Percentiles rank a stretch among this genome's conserved stretches.
These are phyloP conservation scores for Bromus sterilis DNA, from an alignment of 176 grass and related monocot genomes.

Conservation along the genomic window DNA sequence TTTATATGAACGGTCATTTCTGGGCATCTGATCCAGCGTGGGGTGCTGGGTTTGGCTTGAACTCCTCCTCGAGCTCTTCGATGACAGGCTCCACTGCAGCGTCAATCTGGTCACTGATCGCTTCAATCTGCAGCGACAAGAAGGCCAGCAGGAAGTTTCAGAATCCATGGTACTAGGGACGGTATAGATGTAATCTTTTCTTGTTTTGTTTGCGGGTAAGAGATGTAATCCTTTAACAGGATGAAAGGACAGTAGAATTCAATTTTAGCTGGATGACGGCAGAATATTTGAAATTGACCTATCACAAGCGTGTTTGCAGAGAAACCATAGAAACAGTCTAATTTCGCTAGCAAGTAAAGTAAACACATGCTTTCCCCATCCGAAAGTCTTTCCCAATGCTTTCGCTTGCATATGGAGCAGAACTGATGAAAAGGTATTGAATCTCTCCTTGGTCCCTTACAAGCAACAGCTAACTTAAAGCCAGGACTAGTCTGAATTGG, in stretches of 20 bases:
- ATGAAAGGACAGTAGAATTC: not conserved
- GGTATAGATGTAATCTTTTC: not conserved
- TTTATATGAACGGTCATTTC: not conserved
- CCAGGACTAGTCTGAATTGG: not conserved
- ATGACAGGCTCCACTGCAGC: slow-evolving; percentile 42
- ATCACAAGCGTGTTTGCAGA: not conserved
- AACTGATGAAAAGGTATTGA: not conserved
- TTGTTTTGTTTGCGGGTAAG: too few species aligned
- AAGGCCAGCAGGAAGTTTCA: not conserved
- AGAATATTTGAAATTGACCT: not conserved
- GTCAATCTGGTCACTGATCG: slow-evolving; percentile 29
- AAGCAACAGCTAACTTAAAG: slow-evolving; percentile 12
- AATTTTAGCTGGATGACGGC: not conserved
- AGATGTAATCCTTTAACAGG: not conserved
- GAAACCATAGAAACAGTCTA: not conserved
- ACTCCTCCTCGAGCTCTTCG: slow-evolving; percentile 37
- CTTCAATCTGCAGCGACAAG: slow-evolving; percentile 32
- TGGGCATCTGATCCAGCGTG: slow-evolving; percentile 2
- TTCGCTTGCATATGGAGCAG: not conserved
- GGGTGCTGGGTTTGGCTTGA: slow-evolving; percentile 20
- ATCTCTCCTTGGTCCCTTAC: not conserved
- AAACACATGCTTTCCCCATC: not conserved
- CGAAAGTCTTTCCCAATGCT: slow-evolving; percentile 1
- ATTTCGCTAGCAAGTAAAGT: not conserved
- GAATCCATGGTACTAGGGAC: not conserved